Evolutionary conservation across 2,329 filamentous ascomycete species (phyloP).

Genomic region (Cercospora sp.): DNA sequence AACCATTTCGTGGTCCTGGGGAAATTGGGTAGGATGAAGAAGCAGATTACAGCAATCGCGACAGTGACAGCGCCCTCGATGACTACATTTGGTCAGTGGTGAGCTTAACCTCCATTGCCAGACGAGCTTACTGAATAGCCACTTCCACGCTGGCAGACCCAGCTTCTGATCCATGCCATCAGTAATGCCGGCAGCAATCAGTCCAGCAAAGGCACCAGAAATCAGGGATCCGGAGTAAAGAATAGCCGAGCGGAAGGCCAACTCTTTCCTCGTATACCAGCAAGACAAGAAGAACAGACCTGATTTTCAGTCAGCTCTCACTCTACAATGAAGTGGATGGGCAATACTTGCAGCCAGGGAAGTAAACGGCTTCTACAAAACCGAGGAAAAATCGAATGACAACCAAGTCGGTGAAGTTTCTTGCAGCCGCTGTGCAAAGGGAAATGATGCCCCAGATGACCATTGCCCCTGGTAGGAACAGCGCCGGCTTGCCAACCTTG

Average conservation of each 20-base stretch:
- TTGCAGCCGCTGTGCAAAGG: conserved; percentile 37
- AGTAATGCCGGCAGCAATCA: conserved; percentile 56
- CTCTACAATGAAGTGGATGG: neutral
- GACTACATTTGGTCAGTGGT: conserved; percentile 25
- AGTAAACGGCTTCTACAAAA: conserved; percentile 50
- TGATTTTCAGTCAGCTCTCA: neutral
- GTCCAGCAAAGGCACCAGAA: conserved; percentile 54
- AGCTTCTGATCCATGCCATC: conserved; percentile 40
- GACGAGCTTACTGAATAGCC: conserved; percentile 18
- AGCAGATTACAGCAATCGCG: conserved; percentile 37
- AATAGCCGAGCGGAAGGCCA: conserved; percentile 53
- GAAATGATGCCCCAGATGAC: conserved; percentile 41
- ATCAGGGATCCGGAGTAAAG: conserved; percentile 55
- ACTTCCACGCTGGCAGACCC: conserved; percentile 41
- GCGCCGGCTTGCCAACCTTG: conserved; percentile 38
- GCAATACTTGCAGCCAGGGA: conserved; percentile 40
- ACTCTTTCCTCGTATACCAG: conserved; percentile 56
- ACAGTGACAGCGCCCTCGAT: conserved; percentile 43
- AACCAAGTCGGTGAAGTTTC: conserved; percentile 41
- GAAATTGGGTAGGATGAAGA: conserved; percentile 43
- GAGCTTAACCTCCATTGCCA: neutral
- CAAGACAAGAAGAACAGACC: conserved; percentile 50
- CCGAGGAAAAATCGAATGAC: conserved; percentile 44
- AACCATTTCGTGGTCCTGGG: conserved; percentile 39
- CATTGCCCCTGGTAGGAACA: conserved; percentile 39